phyloP scores from a whole-genome alignment of 805 yeast species.

The Yamadazyma laniorum region DNA sequence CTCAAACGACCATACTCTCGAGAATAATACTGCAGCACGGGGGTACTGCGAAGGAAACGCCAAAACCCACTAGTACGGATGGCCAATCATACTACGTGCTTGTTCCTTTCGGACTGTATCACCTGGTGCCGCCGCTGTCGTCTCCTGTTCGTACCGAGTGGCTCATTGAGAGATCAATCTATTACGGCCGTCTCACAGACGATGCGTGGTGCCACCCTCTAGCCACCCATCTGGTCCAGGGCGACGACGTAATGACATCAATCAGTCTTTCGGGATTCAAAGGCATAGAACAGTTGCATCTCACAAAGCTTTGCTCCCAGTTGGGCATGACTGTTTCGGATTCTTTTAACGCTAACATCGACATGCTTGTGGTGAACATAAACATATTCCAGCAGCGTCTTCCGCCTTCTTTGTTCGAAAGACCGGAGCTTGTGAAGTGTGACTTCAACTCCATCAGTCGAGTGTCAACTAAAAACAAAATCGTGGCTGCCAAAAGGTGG shows the following conservation, averaged over 20 bases:
- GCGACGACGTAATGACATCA: not conserved
- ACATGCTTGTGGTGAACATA: slow-evolving; percentile 55
- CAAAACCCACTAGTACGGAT: too few species aligned
- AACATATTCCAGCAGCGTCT: slow-evolving; percentile 42
- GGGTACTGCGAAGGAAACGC: too few species aligned
- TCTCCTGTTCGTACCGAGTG: slow-evolving; percentile 63
- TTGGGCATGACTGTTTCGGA: slow-evolving; percentile 53
- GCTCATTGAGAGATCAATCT: slow-evolving; percentile 73
- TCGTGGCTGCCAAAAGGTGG: slow-evolving; percentile 58
- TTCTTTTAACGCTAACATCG: slow-evolving; percentile 49
- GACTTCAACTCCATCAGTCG: slow-evolving; percentile 34
- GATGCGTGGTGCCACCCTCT: slow-evolving; percentile 67
- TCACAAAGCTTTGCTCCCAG: slow-evolving; percentile 57
- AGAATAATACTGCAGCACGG: slow-evolving; percentile 46
- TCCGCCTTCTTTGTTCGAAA: slow-evolving; percentile 41
- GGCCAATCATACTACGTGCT: slow-evolving; percentile 6
- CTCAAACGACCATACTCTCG: slow-evolving; percentile 36
- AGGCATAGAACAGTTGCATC: slow-evolving; percentile 72
- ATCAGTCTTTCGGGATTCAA: slow-evolving; percentile 70
- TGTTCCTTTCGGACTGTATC: slow-evolving; percentile 13
- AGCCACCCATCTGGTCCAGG: not conserved
- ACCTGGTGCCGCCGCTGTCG: not conserved
- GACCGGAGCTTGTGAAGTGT: slow-evolving; percentile 32
- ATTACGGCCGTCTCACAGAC: slow-evolving; percentile 44
- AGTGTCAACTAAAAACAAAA: slow-evolving; percentile 50